A percentile compares a stretch with the other conserved stretches of the same genome.
These are phyloP conservation scores for Musa troglodytarum DNA, from an alignment of 176 grass and related monocot genomes.

Conservation along the genomic window DNA sequence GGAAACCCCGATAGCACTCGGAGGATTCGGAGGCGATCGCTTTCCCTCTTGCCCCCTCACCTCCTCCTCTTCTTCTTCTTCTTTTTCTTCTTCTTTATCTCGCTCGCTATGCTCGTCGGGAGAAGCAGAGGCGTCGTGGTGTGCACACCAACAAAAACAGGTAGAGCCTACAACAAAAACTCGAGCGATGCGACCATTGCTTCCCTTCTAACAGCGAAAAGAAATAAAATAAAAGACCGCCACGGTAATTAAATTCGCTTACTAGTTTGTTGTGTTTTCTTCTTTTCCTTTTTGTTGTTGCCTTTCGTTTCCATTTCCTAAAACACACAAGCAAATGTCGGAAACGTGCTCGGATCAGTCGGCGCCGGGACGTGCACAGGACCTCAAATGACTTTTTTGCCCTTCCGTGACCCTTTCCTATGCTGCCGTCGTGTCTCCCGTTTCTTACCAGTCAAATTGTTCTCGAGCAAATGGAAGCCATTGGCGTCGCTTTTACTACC, in stretches of 20 bases:
- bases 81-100: not conserved
- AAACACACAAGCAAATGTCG: too few species aligned
- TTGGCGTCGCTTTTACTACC: too few species aligned
- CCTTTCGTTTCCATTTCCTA: too few species aligned
- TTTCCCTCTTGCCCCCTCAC: not conserved
- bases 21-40: not conserved
- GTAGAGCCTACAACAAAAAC: not conserved
- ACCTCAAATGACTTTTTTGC: too few species aligned
- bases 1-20: not conserved
- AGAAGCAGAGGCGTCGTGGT: not conserved
- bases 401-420: too few species aligned
- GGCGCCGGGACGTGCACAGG: too few species aligned
- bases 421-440: too few species aligned
- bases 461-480: too few species aligned
- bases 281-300: not conserved
- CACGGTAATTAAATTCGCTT: not conserved
- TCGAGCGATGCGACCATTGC: not conserved
- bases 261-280: not conserved
- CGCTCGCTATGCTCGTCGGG: not conserved
- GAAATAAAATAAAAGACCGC: not conserved
- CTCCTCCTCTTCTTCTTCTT: not conserved
- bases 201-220: not conserved
- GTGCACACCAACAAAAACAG: not conserved
- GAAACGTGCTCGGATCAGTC: too few species aligned
- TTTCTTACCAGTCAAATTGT: too few species aligned